Percentiles rank a stretch among this genome's conserved stretches.
Evolutionary conservation across 2,329 filamentous ascomycete genomes (phyloP).

Genomic region (Monosporascus sp.): DNA sequence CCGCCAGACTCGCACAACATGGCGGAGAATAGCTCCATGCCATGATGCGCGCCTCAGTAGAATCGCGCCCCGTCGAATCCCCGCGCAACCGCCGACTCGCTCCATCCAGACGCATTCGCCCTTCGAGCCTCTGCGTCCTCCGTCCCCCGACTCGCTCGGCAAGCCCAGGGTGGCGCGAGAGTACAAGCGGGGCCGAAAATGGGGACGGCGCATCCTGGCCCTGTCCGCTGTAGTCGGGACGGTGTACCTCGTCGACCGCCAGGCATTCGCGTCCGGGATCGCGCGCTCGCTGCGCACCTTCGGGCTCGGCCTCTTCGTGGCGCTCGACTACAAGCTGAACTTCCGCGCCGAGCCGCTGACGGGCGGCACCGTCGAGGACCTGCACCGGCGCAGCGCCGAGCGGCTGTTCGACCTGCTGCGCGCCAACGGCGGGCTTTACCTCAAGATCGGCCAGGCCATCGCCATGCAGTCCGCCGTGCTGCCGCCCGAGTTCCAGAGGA

Average conservation of each 20-base stretch:
- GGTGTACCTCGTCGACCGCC: slow-evolving; percentile 64
- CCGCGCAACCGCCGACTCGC: slow-evolving; percentile 6
- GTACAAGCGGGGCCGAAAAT: slow-evolving; percentile 67
- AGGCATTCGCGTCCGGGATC: slow-evolving; percentile 74
- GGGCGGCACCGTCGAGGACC: slow-evolving; percentile 66
- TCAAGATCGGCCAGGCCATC: slow-evolving; percentile 97
- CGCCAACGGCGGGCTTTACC: slow-evolving; percentile 84
- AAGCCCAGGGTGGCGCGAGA: slow-evolving; percentile 65
- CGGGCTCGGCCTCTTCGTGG: slow-evolving; percentile 70
- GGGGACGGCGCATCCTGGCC: slow-evolving; percentile 68
- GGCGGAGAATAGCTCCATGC: background rate
- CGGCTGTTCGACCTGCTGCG: slow-evolving; percentile 76
- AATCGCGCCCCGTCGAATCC: background rate
- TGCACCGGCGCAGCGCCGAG: slow-evolving; percentile 81
- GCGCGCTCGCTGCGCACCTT: slow-evolving; percentile 80
- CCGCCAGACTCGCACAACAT: slow-evolving; percentile 3
- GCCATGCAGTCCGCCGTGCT: slow-evolving; percentile 96
- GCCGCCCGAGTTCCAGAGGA: slow-evolving; percentile 90
- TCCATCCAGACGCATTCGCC: slow-evolving; percentile 29
- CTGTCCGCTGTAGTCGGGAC: slow-evolving; percentile 54
- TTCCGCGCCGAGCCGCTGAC: slow-evolving; percentile 76
- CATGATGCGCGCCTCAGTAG: slow-evolving; percentile 1
- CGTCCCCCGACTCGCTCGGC: slow-evolving; percentile 73
- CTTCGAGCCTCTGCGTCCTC: slow-evolving; percentile 67
- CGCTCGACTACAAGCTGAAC: slow-evolving; percentile 94